Conservation (phyloP, 768 basidiomycete species). For the Kwoniella botswanensis region DNA sequence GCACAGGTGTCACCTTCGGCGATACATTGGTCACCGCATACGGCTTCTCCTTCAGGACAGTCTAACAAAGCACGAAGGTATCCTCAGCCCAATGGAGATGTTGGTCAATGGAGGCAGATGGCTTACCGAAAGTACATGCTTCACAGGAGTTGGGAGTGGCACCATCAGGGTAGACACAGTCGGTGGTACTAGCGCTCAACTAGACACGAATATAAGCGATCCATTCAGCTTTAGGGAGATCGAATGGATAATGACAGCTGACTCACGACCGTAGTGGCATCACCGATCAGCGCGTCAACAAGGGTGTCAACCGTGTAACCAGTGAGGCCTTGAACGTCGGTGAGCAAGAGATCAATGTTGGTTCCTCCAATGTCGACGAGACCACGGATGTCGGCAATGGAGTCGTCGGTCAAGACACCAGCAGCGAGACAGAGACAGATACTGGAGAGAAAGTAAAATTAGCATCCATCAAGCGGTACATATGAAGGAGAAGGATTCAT, state of each 20-base stretch:
- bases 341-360: slow-evolving; percentile 3
- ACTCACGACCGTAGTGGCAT: neutral
- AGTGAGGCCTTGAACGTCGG: neutral
- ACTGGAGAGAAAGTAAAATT: neutral
- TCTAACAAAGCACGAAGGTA: neutral
- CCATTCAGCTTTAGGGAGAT: neutral
- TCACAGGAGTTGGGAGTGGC: slow-evolving; percentile 2
- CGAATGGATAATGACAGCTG: neutral
- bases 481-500: neutral
- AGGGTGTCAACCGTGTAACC: neutral
- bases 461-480: neutral
- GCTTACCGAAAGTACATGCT: neutral
- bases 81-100: neutral
- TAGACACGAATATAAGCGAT: neutral
- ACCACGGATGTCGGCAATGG: neutral
- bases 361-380: slow-evolving; percentile 2
- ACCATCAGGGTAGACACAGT: neutral
- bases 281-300: neutral
- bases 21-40: slow-evolving; percentile 4
- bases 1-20: slow-evolving; percentile 4
- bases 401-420: neutral
- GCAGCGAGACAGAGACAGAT: slow-evolving; percentile 3
- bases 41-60: neutral
- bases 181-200: slow-evolving; percentile 1
- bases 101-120: too few species aligned